Evolutionary conservation across 495 filamentous ascomycete species (phyloP).

Genomic region (Talaromyces nanjingensis): DNA sequence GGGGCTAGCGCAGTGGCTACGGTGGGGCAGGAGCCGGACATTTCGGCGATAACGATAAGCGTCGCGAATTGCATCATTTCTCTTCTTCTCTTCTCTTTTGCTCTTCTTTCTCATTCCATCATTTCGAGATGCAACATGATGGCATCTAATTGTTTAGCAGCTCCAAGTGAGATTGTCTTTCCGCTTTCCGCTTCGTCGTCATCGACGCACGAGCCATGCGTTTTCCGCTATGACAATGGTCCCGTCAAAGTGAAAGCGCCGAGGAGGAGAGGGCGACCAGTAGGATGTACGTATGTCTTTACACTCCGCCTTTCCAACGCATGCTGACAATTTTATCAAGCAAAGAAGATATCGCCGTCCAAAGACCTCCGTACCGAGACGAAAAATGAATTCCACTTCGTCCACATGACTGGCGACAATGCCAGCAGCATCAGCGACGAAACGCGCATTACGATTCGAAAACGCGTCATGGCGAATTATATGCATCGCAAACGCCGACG

Average conservation of each 20-base stretch:
- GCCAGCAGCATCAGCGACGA: slow-evolving; percentile 11
- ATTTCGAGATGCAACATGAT: background rate
- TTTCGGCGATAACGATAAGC: background rate
- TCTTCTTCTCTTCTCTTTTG: background rate
- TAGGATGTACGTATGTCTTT: slow-evolving; percentile 6
- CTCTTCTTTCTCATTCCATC: background rate
- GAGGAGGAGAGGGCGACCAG: slow-evolving; percentile 2
- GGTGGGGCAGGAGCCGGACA: background rate
- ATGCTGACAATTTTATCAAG: background rate
- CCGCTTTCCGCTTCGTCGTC: background rate
- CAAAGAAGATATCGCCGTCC: background rate
- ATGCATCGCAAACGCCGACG: background rate
- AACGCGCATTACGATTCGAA: slow-evolving; percentile 33
- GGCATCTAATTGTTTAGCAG: background rate
- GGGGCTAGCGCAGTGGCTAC: background rate
- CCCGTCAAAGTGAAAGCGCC: background rate
- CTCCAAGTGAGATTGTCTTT: slow-evolving; percentile 1
- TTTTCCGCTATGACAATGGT: slow-evolving; percentile 5
- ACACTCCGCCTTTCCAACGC: background rate
- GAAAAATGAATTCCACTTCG: background rate
- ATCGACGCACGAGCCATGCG: background rate
- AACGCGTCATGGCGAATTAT: slow-evolving; percentile 35
- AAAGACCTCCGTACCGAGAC: background rate
- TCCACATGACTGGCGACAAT: background rate
- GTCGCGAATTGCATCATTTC: background rate